Base-by-base conservation (phyloP, 805 yeast species). In the Millerago galiae region DNA sequence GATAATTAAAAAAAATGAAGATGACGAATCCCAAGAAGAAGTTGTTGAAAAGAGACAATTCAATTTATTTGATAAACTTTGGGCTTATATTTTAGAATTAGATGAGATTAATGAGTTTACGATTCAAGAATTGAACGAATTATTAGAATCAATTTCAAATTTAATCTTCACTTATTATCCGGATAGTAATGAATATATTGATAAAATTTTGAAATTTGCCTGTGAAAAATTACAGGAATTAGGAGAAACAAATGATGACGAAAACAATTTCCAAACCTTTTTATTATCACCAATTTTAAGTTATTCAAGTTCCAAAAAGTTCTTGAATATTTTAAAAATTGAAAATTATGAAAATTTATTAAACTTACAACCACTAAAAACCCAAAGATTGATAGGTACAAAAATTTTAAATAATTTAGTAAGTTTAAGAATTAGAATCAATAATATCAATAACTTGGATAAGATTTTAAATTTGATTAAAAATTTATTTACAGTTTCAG, bases 81-180 rank as follows among this genome's bases (percentile, higher is more conserved):
- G 89, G 79, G 61, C 63, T 11, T 86, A 84, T 58, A 72, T 85
- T 44, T 60, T 69, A 28, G 72, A 71, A 35, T 58, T 89, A 28
- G 69, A 71, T 41, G 68, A 76, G 37, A 61, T 70, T 9, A 77
- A 83, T 46, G 83, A 79, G 38, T 61, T 88, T n/a, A 67, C 87
- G 1, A 56, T 74, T n/a, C 78, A 74, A 25, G 91, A 85, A 46
- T 75, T 77, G 42, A 72, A 84, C 8, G 68, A 74, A 1, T 67
- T 89, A 16, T 65, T 87, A 35, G 81, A 80, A 45, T 75, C 83
- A n/a, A 69, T 86, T 27, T 70, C 83, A 40, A 74, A 73, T 47
- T 61, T 90, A 35, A 72, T 88, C 0, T 66, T 87, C 33, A 68
- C 72, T 5, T 85, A 80, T 63, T 84, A 84, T 55, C 83, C 87